phyloP scores from a whole-genome alignment of 2,329 filamentous ascomycete species.

The Bipolaris bicolor region DNA sequence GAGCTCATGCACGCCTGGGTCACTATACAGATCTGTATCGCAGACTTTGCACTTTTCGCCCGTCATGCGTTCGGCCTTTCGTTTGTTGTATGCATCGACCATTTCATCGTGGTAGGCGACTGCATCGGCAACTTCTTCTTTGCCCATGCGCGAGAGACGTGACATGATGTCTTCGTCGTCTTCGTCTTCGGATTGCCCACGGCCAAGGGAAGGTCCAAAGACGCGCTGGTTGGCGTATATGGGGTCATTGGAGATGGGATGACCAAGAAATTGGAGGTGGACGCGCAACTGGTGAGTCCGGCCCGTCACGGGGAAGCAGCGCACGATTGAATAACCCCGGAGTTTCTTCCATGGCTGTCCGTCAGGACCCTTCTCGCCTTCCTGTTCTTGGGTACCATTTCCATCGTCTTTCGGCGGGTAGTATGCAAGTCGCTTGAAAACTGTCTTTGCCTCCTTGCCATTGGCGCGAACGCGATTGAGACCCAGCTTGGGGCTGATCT shows the following conservation, averaged over 20 bases:
- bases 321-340: slow-evolving; percentile 89
- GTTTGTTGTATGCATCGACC: slow-evolving; percentile 86
- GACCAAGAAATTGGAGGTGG: slow-evolving; percentile 90
- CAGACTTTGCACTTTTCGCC: slow-evolving; percentile 82
- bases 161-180: slow-evolving; percentile 90
- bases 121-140: slow-evolving; percentile 87
- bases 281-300: slow-evolving; percentile 95
- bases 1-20: slow-evolving; percentile 87
- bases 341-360: slow-evolving; percentile 59
- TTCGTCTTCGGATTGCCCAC: slow-evolving; percentile 68
- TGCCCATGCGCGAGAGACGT: slow-evolving; percentile 86
- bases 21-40: slow-evolving; percentile 87
- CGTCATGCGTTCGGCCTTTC: slow-evolving; percentile 91
- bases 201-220: slow-evolving; percentile 81
- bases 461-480: slow-evolving; percentile 93
- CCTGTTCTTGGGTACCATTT: slow-evolving; percentile 15
- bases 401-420: slow-evolving; percentile 65
- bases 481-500: slow-evolving; percentile 93
- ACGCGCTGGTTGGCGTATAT: slow-evolving; percentile 96
- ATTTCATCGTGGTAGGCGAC: slow-evolving; percentile 94
- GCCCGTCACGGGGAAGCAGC: slow-evolving; percentile 90
- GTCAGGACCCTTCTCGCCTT: slow-evolving; percentile 31
- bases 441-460: slow-evolving; percentile 86
- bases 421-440: slow-evolving; percentile 92
- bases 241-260: slow-evolving; percentile 95